Evolutionary conservation across 768 basidiomycete species (phyloP).

Genomic region (Exsudoporus frostii): DNA sequence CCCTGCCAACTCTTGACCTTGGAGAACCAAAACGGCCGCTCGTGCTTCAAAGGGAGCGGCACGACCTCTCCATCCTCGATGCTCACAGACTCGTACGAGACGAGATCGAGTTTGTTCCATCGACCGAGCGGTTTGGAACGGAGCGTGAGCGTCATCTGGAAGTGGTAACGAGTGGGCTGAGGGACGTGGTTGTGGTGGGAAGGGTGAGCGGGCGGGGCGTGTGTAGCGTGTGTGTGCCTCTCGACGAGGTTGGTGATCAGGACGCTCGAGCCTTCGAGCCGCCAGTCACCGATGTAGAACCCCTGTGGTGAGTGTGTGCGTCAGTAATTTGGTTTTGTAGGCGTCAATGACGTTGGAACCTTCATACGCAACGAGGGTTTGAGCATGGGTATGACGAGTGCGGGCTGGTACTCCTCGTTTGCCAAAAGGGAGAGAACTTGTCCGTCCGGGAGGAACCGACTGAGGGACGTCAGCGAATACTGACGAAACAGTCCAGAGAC

Average conservation of each 20-base stretch:
- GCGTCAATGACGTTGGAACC: conserved; percentile 34
- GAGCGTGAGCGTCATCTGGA: conserved; percentile 69
- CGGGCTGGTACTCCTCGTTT: conserved; percentile 71
- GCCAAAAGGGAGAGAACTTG: conserved; percentile 81
- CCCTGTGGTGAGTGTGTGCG: conserved; percentile 45
- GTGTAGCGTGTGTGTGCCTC: conserved; percentile 6
- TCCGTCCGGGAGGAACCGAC: conserved; percentile 86
- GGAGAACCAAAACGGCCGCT: conserved; percentile 92
- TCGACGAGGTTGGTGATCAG: conserved; percentile 65
- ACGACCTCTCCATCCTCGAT: conserved; percentile 70
- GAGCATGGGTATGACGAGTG: conserved; percentile 70
- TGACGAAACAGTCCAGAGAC: background rate
- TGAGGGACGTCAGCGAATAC: conserved; percentile 26
- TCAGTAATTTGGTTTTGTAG: background rate
- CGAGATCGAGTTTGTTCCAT: conserved; percentile 79
- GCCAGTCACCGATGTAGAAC: conserved; percentile 69
- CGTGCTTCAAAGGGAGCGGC: conserved; percentile 73
- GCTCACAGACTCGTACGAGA: conserved; percentile 71
- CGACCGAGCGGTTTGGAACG: conserved; percentile 73
- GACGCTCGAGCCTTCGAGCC: conserved; percentile 58
- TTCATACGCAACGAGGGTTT: conserved; percentile 78
- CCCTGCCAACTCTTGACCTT: conserved; percentile 70
- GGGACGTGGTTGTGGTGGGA: conserved; percentile 3
- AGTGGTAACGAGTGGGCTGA: conserved; percentile 51
- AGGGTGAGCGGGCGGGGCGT: conserved; percentile 3